Percentiles rank a stretch among this genome's conserved stretches.
These are phyloP conservation scores for Cladorrhinum samala DNA, from an alignment of 495 filamentous ascomycete species.

Conservation along the genomic window DNA sequence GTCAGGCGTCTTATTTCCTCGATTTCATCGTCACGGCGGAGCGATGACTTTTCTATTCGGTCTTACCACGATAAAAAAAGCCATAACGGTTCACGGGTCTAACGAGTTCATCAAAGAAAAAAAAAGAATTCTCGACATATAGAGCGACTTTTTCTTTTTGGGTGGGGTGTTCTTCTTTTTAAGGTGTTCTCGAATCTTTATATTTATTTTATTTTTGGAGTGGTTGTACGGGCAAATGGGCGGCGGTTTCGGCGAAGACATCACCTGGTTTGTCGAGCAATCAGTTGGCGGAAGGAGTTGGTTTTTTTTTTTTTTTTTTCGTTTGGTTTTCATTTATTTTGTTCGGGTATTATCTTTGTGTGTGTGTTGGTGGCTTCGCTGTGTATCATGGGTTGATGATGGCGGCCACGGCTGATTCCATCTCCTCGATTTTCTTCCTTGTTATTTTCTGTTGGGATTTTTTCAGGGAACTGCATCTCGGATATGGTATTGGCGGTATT, in stretches of 20 bases:
- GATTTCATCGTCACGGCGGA: slow-evolving; percentile 24
- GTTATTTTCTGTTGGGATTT: slow-evolving; percentile 16
- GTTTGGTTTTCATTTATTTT: slow-evolving; percentile 4
- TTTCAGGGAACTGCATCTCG: slow-evolving; percentile 26
- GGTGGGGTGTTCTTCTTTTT: slow-evolving; percentile 20
- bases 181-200: slow-evolving; percentile 23
- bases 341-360: too few relatives aligned
- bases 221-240: slow-evolving; percentile 15
- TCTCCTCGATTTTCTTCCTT: slow-evolving; percentile 13
- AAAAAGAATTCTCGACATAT: slow-evolving; percentile 32
- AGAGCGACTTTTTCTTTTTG: slow-evolving; percentile 27
- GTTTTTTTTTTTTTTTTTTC: slow-evolving; percentile 19
- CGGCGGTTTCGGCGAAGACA: slow-evolving; percentile 24
- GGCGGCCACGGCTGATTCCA: slow-evolving; percentile 11
- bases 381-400: slow-evolving; percentile 23
- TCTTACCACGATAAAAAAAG: slow-evolving; percentile 27
- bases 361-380: slow-evolving; percentile 12
- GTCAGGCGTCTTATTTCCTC: slow-evolving; percentile 17
- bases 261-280: slow-evolving; percentile 23
- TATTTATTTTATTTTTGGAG: slow-evolving; percentile 19
- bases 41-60: slow-evolving; percentile 27
- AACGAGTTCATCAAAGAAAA: slow-evolving; percentile 34
- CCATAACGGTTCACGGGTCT: slow-evolving; percentile 32
- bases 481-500: slow-evolving; percentile 16
- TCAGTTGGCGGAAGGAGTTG: slow-evolving; percentile 22